Base-by-base conservation (phyloP, 2,329 filamentous ascomycete genomes). In the Aspergillus proliferans region DNA sequence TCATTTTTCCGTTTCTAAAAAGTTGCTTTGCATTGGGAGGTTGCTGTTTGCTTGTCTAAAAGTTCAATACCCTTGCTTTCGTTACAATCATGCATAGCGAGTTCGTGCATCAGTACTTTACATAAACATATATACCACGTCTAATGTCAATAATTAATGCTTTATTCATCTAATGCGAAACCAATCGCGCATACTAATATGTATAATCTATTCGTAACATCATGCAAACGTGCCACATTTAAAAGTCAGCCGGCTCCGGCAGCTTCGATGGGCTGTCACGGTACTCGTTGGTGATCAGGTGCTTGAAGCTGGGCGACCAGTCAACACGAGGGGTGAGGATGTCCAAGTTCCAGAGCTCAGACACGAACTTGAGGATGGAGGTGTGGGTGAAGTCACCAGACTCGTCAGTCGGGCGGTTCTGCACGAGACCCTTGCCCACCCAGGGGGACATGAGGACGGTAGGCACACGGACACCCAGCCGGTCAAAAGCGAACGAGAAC, bases 351-450 rank as follows among this genome's bases (percentile, higher is more conserved):
- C 71, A 76, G 18, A 76, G 65, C 45, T 74, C 65, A 22, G 68
- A 63, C 21, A 76, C 55, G 21, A 69, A 71, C 48, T 66, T 68
- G 9, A 76, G 59, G 43, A 76, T 71, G 3, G 68, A 71, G 3
- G 72, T 74, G 46, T 73, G 71, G 3, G 68, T 70, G 56, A 75
- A 77, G 33, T 73, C 68, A 18, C 68, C 69, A 2, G 61, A 59
- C 7, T 64, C 56, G 47, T 72, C 69, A 14, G 28, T 47, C 6
- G 68, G 70, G 46, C 62, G 59, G 14, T 68, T 65, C 59, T 76
- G 72, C 6, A 76, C 63, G 1, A 64, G 15, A 0, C 68, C 74
- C 50, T 70, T 67, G 3, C 55, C 58, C 1, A 76, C 71, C 73
- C 72, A 76, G 0, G 70, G 71, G 2, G 70, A 72, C 46, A 75